These are phyloP conservation scores for Hyphopichia khmerensis DNA, from an alignment of 1,139 yeast species.

Conservation along the genomic window DNA sequence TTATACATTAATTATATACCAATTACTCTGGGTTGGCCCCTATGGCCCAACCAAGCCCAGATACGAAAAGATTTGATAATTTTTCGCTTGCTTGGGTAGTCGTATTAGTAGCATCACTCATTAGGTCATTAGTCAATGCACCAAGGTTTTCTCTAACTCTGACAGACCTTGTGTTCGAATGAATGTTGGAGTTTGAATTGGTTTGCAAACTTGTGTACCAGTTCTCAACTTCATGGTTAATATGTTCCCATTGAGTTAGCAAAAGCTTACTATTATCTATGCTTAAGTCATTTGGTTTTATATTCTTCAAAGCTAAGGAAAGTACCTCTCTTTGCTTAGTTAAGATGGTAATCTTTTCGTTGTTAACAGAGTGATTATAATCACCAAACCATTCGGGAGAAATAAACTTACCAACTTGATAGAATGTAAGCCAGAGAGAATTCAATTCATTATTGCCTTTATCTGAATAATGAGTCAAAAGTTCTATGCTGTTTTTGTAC, in stretches of 20 bases:
- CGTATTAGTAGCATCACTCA: conserved; percentile 34
- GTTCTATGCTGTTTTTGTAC: conserved; percentile 31
- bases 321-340: conserved; percentile 49
- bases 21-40: conserved; percentile 42
- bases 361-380: conserved; percentile 17
- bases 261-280: conserved; percentile 31
- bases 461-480: conserved; percentile 21
- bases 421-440: conserved; percentile 59
- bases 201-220: conserved; percentile 12
- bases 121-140: conserved; percentile 25
- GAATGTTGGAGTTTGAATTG: not conserved
- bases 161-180: not conserved
- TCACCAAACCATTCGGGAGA: conserved; percentile 48
- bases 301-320: conserved; percentile 39
- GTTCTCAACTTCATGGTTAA: conserved; percentile 28
- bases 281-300: conserved; percentile 15
- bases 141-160: conserved; percentile 11
- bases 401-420: conserved; percentile 58
- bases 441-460: conserved; percentile 18
- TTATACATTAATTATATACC: not conserved
- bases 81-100: conserved; percentile 47
- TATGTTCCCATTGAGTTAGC: conserved; percentile 35
- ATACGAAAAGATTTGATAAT: conserved; percentile 50
- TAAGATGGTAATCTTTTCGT: conserved; percentile 20
- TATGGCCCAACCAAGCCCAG: conserved; percentile 68